Evolutionary conservation across 257 asterid species (phyloP).

Genomic region (Osmanthus fragrans): DNA sequence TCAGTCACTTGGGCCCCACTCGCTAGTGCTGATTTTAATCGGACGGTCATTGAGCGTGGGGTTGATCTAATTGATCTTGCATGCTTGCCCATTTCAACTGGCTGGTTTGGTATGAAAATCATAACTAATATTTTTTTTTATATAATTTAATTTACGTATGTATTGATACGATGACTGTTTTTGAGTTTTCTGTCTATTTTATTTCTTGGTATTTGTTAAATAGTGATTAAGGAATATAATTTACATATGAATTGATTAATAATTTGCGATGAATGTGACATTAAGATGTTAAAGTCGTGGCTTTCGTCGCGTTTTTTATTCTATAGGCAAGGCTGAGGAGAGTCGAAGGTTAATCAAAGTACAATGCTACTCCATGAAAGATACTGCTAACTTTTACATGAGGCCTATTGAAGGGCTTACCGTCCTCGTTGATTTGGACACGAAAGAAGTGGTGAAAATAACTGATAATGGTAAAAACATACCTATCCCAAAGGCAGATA

Average conservation of each 20-base stretch:
- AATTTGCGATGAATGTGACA: too few species aligned
- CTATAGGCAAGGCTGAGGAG: constrained; percentile 68
- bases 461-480: constrained; percentile 61
- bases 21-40: constrained; percentile 66
- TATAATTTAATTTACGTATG: too few species aligned
- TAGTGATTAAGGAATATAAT: too few species aligned
- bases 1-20: constrained; percentile 76
- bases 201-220: background rate
- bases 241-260: too few species aligned
- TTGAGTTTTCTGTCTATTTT: too few species aligned
- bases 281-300: background rate
- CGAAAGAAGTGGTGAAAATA: constrained; percentile 60
- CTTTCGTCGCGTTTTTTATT: background rate
- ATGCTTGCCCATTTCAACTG: constrained; percentile 78
- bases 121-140: background rate
- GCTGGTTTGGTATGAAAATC: constrained; percentile 80
- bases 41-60: constrained; percentile 79
- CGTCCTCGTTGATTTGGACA: constrained; percentile 75
- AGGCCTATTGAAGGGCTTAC: constrained; percentile 95
- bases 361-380: constrained; percentile 77
- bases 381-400: constrained; percentile 94
- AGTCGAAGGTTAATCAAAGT: constrained; percentile 70
- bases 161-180: too few species aligned
- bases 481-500: constrained; percentile 77
- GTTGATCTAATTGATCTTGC: constrained; percentile 77